A percentile compares a stretch with the other conserved stretches of the same genome.
Conservation (phyloP, 306 rosid genomes). For the Citrullus mucosospermus region DNA sequence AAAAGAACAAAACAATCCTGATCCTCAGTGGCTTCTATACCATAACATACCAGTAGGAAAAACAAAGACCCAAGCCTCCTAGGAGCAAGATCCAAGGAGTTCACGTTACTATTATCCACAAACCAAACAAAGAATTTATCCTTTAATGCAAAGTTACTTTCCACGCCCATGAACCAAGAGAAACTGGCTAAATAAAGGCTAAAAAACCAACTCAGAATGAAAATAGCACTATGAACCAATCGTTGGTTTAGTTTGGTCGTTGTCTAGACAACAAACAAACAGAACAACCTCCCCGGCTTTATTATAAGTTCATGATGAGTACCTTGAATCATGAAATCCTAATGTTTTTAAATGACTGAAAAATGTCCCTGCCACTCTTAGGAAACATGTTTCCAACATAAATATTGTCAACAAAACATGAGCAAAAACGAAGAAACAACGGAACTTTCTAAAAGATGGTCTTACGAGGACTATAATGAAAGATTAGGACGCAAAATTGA, state of each 20-base stretch:
- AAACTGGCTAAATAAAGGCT: not conserved
- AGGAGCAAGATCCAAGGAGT: not conserved
- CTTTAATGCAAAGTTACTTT: not conserved
- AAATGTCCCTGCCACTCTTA: not conserved
- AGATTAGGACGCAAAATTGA: not conserved
- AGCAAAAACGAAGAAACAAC: not conserved
- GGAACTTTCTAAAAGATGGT: not conserved
- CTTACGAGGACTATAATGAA: not conserved
- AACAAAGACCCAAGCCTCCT: not conserved
- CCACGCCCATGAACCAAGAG: not conserved
- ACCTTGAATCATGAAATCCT: not conserved
- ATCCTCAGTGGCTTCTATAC: not conserved
- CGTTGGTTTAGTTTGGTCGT: not conserved
- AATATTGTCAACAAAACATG: not conserved
- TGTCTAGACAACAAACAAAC: not conserved
- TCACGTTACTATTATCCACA: not conserved
- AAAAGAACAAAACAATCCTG: not conserved
- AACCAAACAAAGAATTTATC: not conserved
- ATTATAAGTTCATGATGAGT: not conserved
- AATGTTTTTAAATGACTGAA: not conserved
- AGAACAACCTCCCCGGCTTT: not conserved
- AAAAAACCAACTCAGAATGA: not conserved
- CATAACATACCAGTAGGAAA: not conserved
- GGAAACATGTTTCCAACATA: not conserved
- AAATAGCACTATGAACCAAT: not conserved